Base-by-base conservation (phyloP, 106 monocot genomes). In the Allium fistulosum region DNA sequence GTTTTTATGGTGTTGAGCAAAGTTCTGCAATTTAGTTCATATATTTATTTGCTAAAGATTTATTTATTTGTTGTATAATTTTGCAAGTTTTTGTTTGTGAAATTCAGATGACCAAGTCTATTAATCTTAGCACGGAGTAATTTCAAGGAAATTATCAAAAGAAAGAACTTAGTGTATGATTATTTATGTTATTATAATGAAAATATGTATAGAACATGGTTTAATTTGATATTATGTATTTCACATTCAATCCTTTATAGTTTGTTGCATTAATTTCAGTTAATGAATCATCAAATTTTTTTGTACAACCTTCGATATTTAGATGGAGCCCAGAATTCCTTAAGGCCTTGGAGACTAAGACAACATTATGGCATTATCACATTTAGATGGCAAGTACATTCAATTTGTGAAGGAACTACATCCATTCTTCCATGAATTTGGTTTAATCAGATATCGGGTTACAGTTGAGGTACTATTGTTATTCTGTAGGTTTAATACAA, bases 351-450 rank as follows among this genome's bases (percentile, higher is more conserved):
- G 13, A n/a, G 72, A 61, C 46, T 17, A 27, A 60, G 75, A 72
- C 55, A 86, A 81, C 73, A 70, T 80, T 75, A 91, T 81, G 65
- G 76, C 76, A 62, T 51, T 96, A 59, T 96, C 91, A 13, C 91
- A 88, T 58, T 71, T 96, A 67, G 95, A 96, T 62, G 95, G 95
- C 7, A 84, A 91, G 6, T 91, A 96, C 48, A 63, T 26, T 18
- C 77, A 76, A 51, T 85, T 81, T 51, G 74, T 80, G 48, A 84
- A 78, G 72, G 81, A n/a, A n/a, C n/a, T n/a, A n/a, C n/a, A n/a
- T 6, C 81, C 83, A 2, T 79, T 85, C 63, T 95, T 91, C 67
- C 88, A 90, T 56, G 91, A 95, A 57, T 95, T 81, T 65, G 95
- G 95, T 69, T 73, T 91, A 13, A 91, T 91, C 17, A 81, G 74